Evolutionary conservation across 805 yeast genomes (phyloP), one percentile per base, ranked within the genome.

Genomic region (Teunomyces aglyptinius): DNA sequence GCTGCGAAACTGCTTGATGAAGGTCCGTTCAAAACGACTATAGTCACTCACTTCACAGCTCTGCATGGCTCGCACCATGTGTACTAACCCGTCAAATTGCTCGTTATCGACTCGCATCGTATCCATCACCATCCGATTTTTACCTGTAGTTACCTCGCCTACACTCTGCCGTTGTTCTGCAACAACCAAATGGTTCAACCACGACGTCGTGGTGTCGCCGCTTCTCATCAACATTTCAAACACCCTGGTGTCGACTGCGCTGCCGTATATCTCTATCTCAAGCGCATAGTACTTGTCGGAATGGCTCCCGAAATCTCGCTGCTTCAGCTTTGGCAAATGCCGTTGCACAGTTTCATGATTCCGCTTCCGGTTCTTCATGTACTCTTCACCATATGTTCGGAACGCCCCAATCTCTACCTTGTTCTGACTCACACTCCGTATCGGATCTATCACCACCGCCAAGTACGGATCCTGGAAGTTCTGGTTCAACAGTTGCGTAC

Each of bases 381-480:
- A 41, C 41, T 65, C 68, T 24, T 75, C 77, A 38, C 75, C 73
- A 50, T 78, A 78, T 0, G 97, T 88, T 60, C 97, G 70, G 60
- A 89, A 90, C 0, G 96, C 96, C 1, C 96, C 97, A 46, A 90
- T 86, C 40, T 87, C 94, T 10, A 90, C 83, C 48, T 72, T 75
- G 0, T 85, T 85, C 43, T 84, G 81, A 11, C 75, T 65, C 3
- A 71, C 59, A 1, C 92, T 83, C 57, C 82, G 80, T 43, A 80
- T 76, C 0, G 97, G 97, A 65, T 90, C 97, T 43, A 91, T 77
- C 6, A 90, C 97, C 26, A 90, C 71, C 0, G 97, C 97, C 48
- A 90, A 71, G 59, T 87, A 90, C 1, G 97, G 97, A 57, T 90
- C 97, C 63, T 90, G 97, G 60, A 83, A 89, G 47, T 79, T 81